phyloP scores from a whole-genome alignment of 371 early-diverging fungal genomes.

The Smittium culicis region DNA sequence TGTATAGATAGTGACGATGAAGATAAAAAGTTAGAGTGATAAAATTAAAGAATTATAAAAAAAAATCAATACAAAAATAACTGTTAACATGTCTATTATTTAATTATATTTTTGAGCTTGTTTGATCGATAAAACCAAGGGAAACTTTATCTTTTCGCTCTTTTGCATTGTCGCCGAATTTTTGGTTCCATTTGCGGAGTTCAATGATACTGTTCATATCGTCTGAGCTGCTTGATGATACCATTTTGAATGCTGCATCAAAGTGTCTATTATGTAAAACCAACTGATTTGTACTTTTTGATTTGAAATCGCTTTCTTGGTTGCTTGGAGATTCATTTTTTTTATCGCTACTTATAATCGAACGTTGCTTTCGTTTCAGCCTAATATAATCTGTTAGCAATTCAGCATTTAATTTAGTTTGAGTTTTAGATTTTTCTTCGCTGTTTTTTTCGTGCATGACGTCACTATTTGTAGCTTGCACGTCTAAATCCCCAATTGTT shows the following conservation, averaged over 20 bases:
- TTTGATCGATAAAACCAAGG: constrained; percentile 21
- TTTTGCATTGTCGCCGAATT: constrained; percentile 66
- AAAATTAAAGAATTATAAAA: no score
- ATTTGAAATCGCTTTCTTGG: not conserved
- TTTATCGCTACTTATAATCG: not conserved
- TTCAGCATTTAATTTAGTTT: not conserved
- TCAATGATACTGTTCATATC: constrained; percentile 70
- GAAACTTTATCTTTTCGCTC: constrained; percentile 21
- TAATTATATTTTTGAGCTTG: no score
- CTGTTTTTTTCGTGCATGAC: constrained; percentile 3
- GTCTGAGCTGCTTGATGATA: constrained; percentile 72
- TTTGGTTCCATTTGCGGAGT: constrained; percentile 74
- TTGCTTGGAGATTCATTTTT: not conserved
- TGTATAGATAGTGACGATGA: no score
- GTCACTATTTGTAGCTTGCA: not conserved
- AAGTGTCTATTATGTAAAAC: constrained; percentile 48
- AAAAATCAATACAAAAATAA: no score
- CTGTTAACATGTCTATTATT: no score
- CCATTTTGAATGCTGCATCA: constrained; percentile 60
- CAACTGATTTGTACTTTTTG: constrained; percentile 7
- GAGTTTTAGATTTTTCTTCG: not conserved
- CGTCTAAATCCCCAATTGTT: constrained; percentile 9
- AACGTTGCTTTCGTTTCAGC: not conserved
- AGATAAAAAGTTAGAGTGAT: no score
- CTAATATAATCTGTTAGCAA: not conserved